Evolutionary conservation across 169 alveolate genomes (phyloP).

Genomic region (Eimeria brunetti): DNA sequence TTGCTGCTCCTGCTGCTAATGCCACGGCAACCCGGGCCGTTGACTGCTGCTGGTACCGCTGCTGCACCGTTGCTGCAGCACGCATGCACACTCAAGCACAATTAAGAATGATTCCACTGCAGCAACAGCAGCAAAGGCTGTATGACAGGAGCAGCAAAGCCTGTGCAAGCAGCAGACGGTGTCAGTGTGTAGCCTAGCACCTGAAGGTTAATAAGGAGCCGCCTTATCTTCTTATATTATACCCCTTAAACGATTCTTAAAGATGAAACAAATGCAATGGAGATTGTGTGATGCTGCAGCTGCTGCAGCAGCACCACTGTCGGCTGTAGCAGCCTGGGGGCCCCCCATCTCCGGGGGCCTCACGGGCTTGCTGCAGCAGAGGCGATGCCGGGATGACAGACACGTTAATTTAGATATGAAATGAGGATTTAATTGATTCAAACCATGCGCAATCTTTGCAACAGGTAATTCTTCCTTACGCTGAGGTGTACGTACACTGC

Average conservation of each 20-base stretch:
- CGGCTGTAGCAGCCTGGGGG: conserved; percentile 25
- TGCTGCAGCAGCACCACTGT: conserved; percentile 5
- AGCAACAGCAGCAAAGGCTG: conserved; percentile 8
- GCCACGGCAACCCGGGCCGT: conserved; percentile 18
- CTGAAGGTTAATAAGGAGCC: background rate
- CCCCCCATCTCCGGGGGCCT: conserved; percentile 16
- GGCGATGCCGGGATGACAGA: background rate
- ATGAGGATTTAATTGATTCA: background rate
- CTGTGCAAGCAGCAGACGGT: background rate
- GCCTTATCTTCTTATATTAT: background rate
- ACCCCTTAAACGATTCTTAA: background rate
- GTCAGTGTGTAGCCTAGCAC: background rate
- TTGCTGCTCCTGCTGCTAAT: conserved; percentile 22
- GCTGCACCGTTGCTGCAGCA: background rate
- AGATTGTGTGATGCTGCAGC: background rate
- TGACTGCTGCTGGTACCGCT: conserved; percentile 18
- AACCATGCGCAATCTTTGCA: background rate
- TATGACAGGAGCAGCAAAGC: background rate
- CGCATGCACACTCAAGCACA: background rate
- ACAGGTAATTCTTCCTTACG: background rate
- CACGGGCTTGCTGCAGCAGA: background rate
- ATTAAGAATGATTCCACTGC: background rate
- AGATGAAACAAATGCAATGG: background rate
- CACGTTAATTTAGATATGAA: background rate
- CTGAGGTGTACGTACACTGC: background rate